Percentiles rank a stretch among this genome's conserved stretches.
phyloP scores from a whole-genome alignment of 106 monocot genomes.

The Hemerocallis citrina region DNA sequence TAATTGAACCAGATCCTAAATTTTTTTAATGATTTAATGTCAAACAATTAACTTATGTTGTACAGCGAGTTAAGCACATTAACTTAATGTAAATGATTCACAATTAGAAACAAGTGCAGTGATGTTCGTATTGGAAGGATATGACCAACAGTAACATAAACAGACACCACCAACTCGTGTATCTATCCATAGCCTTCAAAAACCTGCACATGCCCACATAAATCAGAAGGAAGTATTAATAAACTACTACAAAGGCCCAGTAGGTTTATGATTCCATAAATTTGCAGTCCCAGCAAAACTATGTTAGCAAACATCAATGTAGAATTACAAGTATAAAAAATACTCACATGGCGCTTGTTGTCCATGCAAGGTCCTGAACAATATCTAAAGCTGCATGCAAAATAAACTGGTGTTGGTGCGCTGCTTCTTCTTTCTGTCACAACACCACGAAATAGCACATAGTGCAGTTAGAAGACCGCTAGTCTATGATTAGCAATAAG shows the following conservation, averaged over 20 bases:
- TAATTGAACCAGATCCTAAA: no score
- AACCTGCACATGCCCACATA: constrained; percentile 51
- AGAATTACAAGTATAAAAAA: no score
- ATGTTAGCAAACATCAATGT: not conserved
- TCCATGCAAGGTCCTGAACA: constrained; percentile 91
- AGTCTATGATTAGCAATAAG: no score
- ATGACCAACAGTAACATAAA: constrained; percentile 99
- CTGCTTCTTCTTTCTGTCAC: constrained; percentile 78
- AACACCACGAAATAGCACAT: not conserved
- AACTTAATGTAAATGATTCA: not conserved
- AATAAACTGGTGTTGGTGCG: constrained; percentile 87
- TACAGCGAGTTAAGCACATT: not conserved
- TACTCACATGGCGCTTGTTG: constrained; percentile 70
- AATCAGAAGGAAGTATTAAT: not conserved
- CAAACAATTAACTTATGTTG: no score
- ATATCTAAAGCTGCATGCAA: constrained; percentile 91
- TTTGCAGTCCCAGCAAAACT: not conserved
- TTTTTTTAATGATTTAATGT: no score
- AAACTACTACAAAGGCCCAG: not conserved
- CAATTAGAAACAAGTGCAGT: not conserved
- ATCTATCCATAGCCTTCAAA: constrained; percentile 87
- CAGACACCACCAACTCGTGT: constrained; percentile 91
- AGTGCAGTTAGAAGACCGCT: not conserved
- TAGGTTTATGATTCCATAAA: no score
- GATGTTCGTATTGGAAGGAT: constrained; percentile 38